Percentiles rank a stretch among this genome's conserved stretches.
phyloP scores from a whole-genome alignment of 2,329 filamentous ascomycete species.

The Apiospora hydei region DNA sequence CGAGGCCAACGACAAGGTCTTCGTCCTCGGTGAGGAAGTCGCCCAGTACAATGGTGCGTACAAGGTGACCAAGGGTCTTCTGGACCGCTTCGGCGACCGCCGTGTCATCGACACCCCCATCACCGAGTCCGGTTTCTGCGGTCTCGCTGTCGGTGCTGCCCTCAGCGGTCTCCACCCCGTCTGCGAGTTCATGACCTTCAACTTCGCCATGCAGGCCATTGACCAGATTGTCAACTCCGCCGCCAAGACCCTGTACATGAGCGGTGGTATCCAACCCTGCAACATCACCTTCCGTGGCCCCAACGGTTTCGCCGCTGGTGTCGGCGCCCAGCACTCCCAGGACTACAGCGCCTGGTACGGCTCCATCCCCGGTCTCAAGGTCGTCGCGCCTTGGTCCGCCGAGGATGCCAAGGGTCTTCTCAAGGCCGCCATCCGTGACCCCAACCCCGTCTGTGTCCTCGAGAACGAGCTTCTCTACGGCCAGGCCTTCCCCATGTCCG shows the following conservation, averaged over 20 bases:
- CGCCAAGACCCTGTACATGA: slow-evolving; percentile 99
- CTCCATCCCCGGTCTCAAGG: slow-evolving; percentile 96
- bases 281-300: slow-evolving; percentile 99
- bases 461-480: slow-evolving; percentile 95
- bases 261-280: slow-evolving; percentile 97
- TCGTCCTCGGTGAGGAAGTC: slow-evolving; percentile 96
- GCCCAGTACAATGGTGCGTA: slow-evolving; percentile 99
- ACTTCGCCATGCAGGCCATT: slow-evolving; percentile 99
- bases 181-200: slow-evolving; percentile 99
- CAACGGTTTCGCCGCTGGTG: slow-evolving; percentile 96
- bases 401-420: slow-evolving; percentile 98
- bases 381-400: slow-evolving; percentile 93
- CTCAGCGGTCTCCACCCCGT: slow-evolving; percentile 93
- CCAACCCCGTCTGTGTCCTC: slow-evolving; percentile 92
- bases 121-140: slow-evolving; percentile 94
- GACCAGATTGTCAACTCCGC: slow-evolving; percentile 99
- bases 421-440: slow-evolving; percentile 97
- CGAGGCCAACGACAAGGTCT: slow-evolving; percentile 92
- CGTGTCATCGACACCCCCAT: slow-evolving; percentile 98
- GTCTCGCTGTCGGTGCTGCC: slow-evolving; percentile 92
- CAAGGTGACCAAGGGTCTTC: slow-evolving; percentile 97
- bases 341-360: slow-evolving; percentile 99
- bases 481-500: slow-evolving; percentile 95
- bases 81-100: slow-evolving; percentile 97
- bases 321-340: slow-evolving; percentile 97